A percentile compares a stretch with the other conserved stretches of the same genome.
Evolutionary conservation across 208 protist genomes (phyloP).

Genomic region (Herpetomonas samuelpessoai): DNA sequence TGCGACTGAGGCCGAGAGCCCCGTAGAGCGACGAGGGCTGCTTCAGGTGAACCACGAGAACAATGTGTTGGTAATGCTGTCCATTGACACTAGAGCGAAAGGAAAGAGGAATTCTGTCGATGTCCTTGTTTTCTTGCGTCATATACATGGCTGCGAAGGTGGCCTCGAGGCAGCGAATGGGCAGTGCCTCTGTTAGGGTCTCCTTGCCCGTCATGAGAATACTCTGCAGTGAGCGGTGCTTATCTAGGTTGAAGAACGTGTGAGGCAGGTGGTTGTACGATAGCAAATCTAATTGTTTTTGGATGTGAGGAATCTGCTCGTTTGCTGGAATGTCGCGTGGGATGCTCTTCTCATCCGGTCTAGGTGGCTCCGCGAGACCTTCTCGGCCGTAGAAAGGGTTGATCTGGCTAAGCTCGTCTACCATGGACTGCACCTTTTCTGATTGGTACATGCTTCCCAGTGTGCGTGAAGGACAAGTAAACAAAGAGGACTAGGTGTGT

Average conservation of each 20-base stretch:
- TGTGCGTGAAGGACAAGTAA: too few relatives aligned
- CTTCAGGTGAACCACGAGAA: constrained; percentile 61
- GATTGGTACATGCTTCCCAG: constrained; percentile 6
- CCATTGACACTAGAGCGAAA: constrained; percentile 81
- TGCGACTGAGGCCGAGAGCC: constrained; percentile 84
- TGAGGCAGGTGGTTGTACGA: constrained; percentile 90
- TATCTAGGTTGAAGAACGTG: constrained; percentile 90
- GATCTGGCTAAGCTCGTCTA: constrained; percentile 56
- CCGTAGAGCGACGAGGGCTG: constrained; percentile 41
- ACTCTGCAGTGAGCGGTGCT: constrained; percentile 81
- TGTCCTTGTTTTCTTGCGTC: constrained; percentile 64
- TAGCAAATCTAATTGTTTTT: constrained; percentile 66
- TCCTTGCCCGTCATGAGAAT: constrained; percentile 82
- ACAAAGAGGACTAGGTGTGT: too few relatives aligned
- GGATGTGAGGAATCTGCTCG: constrained; percentile 65
- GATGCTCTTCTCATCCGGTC: constrained; percentile 61
- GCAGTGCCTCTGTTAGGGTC: constrained; percentile 77
- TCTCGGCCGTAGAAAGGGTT: constrained; percentile 69
- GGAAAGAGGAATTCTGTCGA: constrained; percentile 87
- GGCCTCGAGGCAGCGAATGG: constrained; percentile 91
- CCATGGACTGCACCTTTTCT: constrained; percentile 23
- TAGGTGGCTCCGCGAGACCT: constrained; percentile 52
- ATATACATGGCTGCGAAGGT: constrained; percentile 85
- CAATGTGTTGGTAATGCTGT: constrained; percentile 79
- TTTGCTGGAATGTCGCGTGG: constrained; percentile 39